These are phyloP conservation scores for Chlamydomonas eustigma DNA, from an alignment of 139 green algal species.

Conservation along the genomic window DNA sequence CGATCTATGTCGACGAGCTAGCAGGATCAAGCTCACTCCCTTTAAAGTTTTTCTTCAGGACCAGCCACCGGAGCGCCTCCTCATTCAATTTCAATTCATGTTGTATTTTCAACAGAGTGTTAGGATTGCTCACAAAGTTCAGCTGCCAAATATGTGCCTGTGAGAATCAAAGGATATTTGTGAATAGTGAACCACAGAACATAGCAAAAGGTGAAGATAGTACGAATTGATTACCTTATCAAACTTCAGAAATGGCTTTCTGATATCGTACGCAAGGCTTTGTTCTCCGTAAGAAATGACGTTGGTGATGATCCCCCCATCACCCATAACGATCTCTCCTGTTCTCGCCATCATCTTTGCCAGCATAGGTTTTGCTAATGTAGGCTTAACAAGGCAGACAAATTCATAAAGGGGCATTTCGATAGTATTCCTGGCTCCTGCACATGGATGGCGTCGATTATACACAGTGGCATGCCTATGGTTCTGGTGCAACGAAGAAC, in stretches of 20 bases:
- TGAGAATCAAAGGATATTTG: not conserved
- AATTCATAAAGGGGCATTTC: constrained; percentile 83
- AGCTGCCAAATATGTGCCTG: constrained; percentile 78
- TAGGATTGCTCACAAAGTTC: constrained; percentile 53
- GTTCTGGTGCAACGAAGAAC: too few relatives aligned
- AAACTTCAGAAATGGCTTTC: constrained; percentile 44
- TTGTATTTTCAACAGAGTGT: constrained; percentile 49
- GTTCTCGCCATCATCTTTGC: constrained; percentile 46
- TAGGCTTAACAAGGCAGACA: constrained; percentile 63
- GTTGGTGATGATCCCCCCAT: constrained; percentile 68
- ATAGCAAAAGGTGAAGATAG: not conserved
- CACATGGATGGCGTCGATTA: not conserved
- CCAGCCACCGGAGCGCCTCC: constrained; percentile 61
- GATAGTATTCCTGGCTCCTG: not conserved
- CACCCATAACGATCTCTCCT: constrained; percentile 47
- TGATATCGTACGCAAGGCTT: constrained; percentile 69
- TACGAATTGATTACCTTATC: constrained; percentile 53
- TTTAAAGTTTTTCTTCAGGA: constrained; percentile 51
- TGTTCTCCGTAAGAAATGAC: constrained; percentile 65
- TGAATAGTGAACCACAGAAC: not conserved
- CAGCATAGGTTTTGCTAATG: constrained; percentile 27
- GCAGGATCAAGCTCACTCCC: too few relatives aligned
- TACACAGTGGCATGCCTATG: not conserved
- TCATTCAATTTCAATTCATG: constrained; percentile 62
- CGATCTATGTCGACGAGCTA: too few relatives aligned